Base-by-base conservation (phyloP, 129 eudicot genomes). In the Pulicaria dysenterica region DNA sequence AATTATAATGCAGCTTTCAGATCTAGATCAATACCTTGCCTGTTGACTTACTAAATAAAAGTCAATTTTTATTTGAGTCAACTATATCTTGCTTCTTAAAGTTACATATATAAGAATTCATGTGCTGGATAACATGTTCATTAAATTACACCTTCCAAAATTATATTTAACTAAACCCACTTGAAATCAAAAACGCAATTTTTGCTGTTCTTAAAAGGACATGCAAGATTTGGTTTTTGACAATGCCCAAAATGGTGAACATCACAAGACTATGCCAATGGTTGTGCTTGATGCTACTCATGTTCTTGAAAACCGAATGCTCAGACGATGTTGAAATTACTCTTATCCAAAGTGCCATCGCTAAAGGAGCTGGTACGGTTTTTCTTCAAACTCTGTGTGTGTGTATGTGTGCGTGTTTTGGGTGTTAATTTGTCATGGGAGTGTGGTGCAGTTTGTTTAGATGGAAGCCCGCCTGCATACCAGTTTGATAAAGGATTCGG, bases 391-490 rank as follows among this genome's bases (percentile, higher is more conserved):
- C 62, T 65, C 63, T 3, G 0, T 67, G 61, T 49, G 4, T 19
- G 31, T 6, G 0, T 15, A 42, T 34, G 44, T 8, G 50, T 9
- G 7, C 36, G 19, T 19, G 31, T n/a, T 5, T 40, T 42, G 5
- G 5, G 11, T 48, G 59, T 31, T 49, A 24, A 31, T 15, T 42
- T 53, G 36, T 10, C 5, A 6, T 41, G 43, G 7, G 37, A 56
- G 24, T 43, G 70, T 50, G 69, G 42, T 70, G 78, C 84, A 85
- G 90, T 85, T 67, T 85, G 90, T 73, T 79, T 82, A 64, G 90
- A 85, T 63, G 90, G 90, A 45, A 85, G 90, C 48, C 85, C 90
- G n/a, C 85, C 87, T 8, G 90, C 90, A 6, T 85, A 82, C 60
- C 84, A 85, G 68, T 69, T 82, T 19, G 80, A 77, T 67, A 73